Evolutionary conservation across 352 stramenopile species (phyloP), one percentile per base, ranked within the genome.

Genomic region (Phytophthora constricta): DNA sequence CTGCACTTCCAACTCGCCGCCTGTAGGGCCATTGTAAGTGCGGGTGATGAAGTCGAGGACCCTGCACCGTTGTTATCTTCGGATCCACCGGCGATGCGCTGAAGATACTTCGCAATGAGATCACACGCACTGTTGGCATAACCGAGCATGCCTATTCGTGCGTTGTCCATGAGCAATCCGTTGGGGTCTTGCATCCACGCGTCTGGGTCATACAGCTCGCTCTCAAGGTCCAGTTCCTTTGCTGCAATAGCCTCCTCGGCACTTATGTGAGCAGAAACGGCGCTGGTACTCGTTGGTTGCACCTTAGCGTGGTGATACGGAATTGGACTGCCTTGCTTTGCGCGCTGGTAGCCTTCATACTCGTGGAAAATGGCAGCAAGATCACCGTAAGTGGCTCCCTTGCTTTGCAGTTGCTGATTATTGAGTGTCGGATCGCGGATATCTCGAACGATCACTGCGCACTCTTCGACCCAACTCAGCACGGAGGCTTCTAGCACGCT

Each of bases 51-150:
- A 46, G 48, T 34, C 63, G 55, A 84, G 59, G 45, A 51, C 4
- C 37, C 39, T 58, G 31, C 10, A 17, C 51, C 16, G n/a, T 73
- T 48, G 16, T 58, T 65, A 28, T 37, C 56, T 56, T 52, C 56
- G 9, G 66, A 60, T 16, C 58, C 67, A 43, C 51, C 48, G 4
- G 62, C 65, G 16, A 82, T 54, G 37, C 71, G 49, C 62, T 72
- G 48, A 7, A 92, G 59, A 37, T 90, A 87, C 26, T 80, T 47
- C 3, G 76, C 80, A n/a, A 92, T 89, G 47, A 88, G 82, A 51
- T 91, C 80, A 34, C 84, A 91, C 1, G 80, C 84, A 53, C 79
- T 89, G 54, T 92, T 91, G n/a, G 87, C 77, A 63, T 94, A 94
- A 11, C 72, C 84, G 19, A 94, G 80, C 82, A 94, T 92, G 10